Conservation (phyloP, 306 rosid genomes). For the Echinosophora koreensis region DNA sequence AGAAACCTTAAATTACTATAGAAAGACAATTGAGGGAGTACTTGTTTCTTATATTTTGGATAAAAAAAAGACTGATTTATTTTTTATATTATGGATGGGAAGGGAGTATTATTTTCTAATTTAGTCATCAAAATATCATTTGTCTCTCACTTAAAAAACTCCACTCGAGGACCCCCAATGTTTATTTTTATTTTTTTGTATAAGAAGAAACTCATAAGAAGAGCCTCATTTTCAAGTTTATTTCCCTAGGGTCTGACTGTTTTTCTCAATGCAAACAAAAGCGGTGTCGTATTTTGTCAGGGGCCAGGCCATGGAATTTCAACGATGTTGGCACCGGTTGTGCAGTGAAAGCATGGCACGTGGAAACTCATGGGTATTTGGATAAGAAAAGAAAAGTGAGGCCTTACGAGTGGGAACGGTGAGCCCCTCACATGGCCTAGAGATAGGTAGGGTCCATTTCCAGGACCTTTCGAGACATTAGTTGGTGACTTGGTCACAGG, state of each 20-base stretch:
- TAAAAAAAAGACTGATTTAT: too few species aligned
- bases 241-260: background rate
- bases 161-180: background rate
- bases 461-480: constrained; percentile 17
- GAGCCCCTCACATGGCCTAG: constrained; percentile 32
- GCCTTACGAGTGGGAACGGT: background rate
- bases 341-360: constrained; percentile 29
- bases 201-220: background rate
- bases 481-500: constrained; percentile 41
- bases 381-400: constrained; percentile 35
- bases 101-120: too few species aligned
- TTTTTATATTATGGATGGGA: too few species aligned
- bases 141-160: too few species aligned
- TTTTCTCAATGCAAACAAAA: background rate
- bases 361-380: constrained; percentile 12
- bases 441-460: constrained; percentile 34
- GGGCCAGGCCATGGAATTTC: constrained; percentile 29
- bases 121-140: too few species aligned
- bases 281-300: constrained; percentile 16
- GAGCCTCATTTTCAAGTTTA: background rate
- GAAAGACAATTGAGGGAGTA: too few species aligned
- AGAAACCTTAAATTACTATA: too few species aligned
- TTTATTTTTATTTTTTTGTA: too few species aligned
- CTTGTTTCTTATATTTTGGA: too few species aligned
- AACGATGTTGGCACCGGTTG: constrained; percentile 48